These are phyloP conservation scores for Oenanthe sinensis DNA, from an alignment of 129 eudicot genomes.

Conservation along the genomic window DNA sequence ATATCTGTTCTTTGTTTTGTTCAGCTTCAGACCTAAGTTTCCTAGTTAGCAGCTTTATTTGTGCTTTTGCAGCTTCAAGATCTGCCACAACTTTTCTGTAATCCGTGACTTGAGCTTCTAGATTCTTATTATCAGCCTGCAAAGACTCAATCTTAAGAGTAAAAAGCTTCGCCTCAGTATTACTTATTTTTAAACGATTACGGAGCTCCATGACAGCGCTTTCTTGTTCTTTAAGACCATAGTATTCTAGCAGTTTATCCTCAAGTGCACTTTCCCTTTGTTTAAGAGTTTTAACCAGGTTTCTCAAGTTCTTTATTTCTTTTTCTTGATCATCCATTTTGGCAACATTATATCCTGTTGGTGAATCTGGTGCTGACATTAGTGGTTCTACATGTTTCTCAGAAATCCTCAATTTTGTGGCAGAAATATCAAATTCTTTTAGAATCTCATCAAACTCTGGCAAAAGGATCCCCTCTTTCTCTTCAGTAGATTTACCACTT, in stretches of 20 bases:
- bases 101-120: constrained; percentile 55
- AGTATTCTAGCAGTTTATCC: constrained; percentile 75
- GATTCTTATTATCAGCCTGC: constrained; percentile 50
- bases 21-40: constrained; percentile 56
- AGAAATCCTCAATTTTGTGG: constrained; percentile 19
- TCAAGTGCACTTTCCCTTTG: constrained; percentile 66
- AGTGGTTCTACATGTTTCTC: constrained; percentile 22
- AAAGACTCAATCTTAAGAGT: constrained; percentile 58
- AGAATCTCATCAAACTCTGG: constrained; percentile 60
- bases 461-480: constrained; percentile 47
- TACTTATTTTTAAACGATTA: constrained; percentile 54
- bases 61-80: constrained; percentile 66
- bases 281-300: constrained; percentile 43
- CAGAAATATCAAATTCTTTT: constrained; percentile 36
- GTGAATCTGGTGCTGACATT: constrained; percentile 17
- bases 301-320: constrained; percentile 53
- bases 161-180: constrained; percentile 65
- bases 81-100: constrained; percentile 49
- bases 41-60: constrained; percentile 52
- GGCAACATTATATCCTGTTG: constrained; percentile 14
- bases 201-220: constrained; percentile 76
- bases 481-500: constrained; percentile 24
- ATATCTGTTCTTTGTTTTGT: constrained; percentile 42
- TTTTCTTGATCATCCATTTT: constrained; percentile 37
- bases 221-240: constrained; percentile 88